Evolutionary conservation across 352 stramenopile species (phyloP), one percentile per base, ranked within the genome.

Genomic region (Globisporangium splendens): DNA sequence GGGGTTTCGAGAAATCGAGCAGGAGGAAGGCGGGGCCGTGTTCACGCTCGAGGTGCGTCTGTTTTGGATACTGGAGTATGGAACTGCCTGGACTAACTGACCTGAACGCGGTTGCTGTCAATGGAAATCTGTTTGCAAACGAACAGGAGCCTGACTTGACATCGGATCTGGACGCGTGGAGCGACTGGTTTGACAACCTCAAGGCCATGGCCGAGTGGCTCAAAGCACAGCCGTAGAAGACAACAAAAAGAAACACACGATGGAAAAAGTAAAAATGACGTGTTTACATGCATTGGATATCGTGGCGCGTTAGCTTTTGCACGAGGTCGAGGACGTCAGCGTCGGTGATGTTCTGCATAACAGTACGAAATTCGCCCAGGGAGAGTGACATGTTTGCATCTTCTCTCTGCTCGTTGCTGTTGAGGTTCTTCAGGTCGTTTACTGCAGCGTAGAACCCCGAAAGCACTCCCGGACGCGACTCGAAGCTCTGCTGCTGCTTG

Each of bases 141-240:
- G 33, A 3, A n/a, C 49, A 92, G 76, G 83, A 95, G 56, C 83
- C 85, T 0, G 76, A 95, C 52, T 59, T 95, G 54, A 75, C 70
- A 7, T 67, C 75, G 53, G 85, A 95, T 63, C 61, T 95, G 20
- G 79, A 95, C 58, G 69, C 66, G 13, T 95, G 85, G 85, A 95
- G 79, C 58, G 61, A 68, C 35, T 95, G 85, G 85, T 95, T 93
- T 61, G 81, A 93, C 39, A 67, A 64, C 17, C 62, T 95, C 13
- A 91, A 86, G 58, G 76, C 70, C 33, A 80, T 92, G 74, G 77
- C 79, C 54, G 71, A 66, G 35, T 53, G 80, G n/a, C 56, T 84
- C 12, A 65, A 65, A 43, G 61, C 59, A 13, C 48, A 69, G 43
- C 60, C 62, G 14, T 10, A 33, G 47, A 38, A 2, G 18, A 57